Percentiles rank a stretch among this genome's conserved stretches.
Conservation (phyloP, 1,284 basidiomycete genomes). For the Rhizopogon parksii region DNA sequence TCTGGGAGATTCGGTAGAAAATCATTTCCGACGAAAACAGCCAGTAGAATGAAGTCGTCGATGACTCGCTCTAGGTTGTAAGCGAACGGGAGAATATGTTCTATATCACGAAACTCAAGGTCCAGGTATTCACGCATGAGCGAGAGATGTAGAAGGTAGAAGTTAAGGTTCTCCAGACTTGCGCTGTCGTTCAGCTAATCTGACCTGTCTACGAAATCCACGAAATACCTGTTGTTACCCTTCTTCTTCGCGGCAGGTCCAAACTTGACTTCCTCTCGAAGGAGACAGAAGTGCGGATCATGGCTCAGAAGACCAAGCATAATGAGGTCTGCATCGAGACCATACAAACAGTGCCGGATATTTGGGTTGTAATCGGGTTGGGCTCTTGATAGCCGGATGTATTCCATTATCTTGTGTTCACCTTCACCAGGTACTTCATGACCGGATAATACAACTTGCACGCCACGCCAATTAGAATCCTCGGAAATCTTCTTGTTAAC, state of each 20-base stretch:
- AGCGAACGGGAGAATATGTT: slow-evolving; percentile 51
- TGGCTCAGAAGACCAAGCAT: slow-evolving; percentile 97
- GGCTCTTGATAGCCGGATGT: slow-evolving; percentile 90
- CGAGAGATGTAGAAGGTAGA: slow-evolving; percentile 92
- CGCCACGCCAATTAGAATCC: slow-evolving; percentile 88
- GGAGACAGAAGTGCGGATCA: slow-evolving; percentile 96
- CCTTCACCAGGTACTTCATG: slow-evolving; percentile 99
- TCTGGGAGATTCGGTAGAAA: slow-evolving; percentile 96
- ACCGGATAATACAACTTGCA: slow-evolving; percentile 94
- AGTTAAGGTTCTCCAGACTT: slow-evolving; percentile 84
- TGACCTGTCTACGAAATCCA: slow-evolving; percentile 3
- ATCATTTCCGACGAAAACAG: slow-evolving; percentile 96
- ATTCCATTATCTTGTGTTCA: slow-evolving; percentile 99
- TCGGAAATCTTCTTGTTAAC: slow-evolving; percentile 96
- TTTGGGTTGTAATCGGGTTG: slow-evolving; percentile 94
- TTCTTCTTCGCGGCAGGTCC: slow-evolving; percentile 77
- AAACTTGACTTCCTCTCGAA: slow-evolving; percentile 98
- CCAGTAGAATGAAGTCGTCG: slow-evolving; percentile 95
- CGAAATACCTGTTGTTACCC: slow-evolving; percentile 54
- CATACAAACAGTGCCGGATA: slow-evolving; percentile 94
- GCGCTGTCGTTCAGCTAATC: slow-evolving; percentile 9
- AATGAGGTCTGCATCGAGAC: slow-evolving; percentile 96
- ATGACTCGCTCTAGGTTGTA: slow-evolving; percentile 91
- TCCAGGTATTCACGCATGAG: slow-evolving; percentile 96
- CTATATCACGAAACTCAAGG: slow-evolving; percentile 81